Conservation (phyloP, 768 basidiomycete species). For the Lactifluus echinatus region DNA sequence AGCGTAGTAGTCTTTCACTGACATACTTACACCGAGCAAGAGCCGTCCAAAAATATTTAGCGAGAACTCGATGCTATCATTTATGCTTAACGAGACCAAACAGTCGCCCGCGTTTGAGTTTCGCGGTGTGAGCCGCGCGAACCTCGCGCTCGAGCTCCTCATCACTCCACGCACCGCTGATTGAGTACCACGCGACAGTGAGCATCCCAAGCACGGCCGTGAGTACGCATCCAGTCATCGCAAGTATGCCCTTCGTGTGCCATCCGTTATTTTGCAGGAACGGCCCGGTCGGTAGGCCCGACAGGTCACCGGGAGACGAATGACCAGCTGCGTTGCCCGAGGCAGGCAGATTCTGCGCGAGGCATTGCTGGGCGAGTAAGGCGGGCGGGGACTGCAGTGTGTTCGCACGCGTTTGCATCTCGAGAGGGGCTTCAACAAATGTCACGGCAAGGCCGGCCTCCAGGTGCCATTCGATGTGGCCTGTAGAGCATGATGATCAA, state of each 20-base stretch:
- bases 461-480: constrained; percentile 84
- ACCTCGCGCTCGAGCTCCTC: constrained; percentile 76
- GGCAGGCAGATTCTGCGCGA: constrained; percentile 43
- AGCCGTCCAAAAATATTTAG: background rate
- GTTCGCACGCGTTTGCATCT: constrained; percentile 45
- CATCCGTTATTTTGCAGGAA: constrained; percentile 67
- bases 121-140: constrained; percentile 45
- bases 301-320: constrained; percentile 57
- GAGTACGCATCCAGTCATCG: constrained; percentile 71
- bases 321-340: constrained; percentile 88
- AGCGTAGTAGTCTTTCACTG: background rate
- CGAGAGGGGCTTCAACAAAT: constrained; percentile 73
- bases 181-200: constrained; percentile 78
- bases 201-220: constrained; percentile 78
- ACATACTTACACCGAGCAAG: background rate
- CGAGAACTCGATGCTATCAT: too few relatives aligned
- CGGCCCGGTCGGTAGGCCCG: constrained; percentile 57
- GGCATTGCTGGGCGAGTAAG: constrained; percentile 62
- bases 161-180: constrained; percentile 65
- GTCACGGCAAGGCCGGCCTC: constrained; percentile 77
- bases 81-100: constrained; percentile 30
- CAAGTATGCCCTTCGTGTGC: constrained; percentile 63
- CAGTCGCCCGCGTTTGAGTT: constrained; percentile 41
- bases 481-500: constrained; percentile 28
- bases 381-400: constrained; percentile 41